Percentiles rank a stretch among this genome's conserved stretches.
Conservation (phyloP, 768 basidiomycete genomes). For the Pluteus cervinus region DNA sequence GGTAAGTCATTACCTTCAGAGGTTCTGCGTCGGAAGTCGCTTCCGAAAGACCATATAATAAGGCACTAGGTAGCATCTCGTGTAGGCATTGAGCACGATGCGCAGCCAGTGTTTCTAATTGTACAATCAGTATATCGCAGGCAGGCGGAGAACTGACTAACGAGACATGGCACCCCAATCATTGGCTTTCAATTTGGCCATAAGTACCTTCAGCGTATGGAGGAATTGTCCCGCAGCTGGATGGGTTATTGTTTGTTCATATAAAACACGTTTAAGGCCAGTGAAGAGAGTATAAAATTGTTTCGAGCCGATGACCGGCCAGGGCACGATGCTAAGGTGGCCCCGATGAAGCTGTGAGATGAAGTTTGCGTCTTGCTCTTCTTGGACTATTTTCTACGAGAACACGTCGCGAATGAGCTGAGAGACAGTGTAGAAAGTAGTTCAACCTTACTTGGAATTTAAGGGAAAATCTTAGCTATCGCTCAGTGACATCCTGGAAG, state of each 20-base stretch:
- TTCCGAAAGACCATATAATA: constrained; percentile 42
- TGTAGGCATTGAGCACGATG: constrained; percentile 41
- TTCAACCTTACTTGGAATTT: constrained; percentile 35
- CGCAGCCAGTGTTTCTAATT: constrained; percentile 39
- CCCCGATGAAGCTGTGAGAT: constrained; percentile 55
- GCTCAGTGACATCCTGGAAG: no score
- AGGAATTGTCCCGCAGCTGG: constrained; percentile 48
- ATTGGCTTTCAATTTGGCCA: constrained; percentile 66
- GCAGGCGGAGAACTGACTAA: constrained; percentile 21
- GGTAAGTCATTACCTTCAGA: constrained; percentile 34
- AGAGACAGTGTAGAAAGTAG: no score
- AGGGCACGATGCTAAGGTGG: constrained; percentile 51
- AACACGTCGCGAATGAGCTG: no score
- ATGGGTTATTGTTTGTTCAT: constrained; percentile 44
- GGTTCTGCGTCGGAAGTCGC: constrained; percentile 38
- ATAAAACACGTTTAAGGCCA: constrained; percentile 37
- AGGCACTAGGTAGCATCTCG: constrained; percentile 37
- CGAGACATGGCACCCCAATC: constrained; percentile 64
- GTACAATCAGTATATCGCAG: neutral
- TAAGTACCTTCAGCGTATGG: constrained; percentile 51
- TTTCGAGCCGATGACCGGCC: constrained; percentile 61
- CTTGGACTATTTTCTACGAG: constrained; percentile 57
- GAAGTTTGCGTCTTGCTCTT: constrained; percentile 57
- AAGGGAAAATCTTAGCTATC: constrained; percentile 36
- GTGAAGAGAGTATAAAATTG: constrained; percentile 56